Conservation (phyloP, 306 rosid genomes). For the Datisca glomerata region DNA sequence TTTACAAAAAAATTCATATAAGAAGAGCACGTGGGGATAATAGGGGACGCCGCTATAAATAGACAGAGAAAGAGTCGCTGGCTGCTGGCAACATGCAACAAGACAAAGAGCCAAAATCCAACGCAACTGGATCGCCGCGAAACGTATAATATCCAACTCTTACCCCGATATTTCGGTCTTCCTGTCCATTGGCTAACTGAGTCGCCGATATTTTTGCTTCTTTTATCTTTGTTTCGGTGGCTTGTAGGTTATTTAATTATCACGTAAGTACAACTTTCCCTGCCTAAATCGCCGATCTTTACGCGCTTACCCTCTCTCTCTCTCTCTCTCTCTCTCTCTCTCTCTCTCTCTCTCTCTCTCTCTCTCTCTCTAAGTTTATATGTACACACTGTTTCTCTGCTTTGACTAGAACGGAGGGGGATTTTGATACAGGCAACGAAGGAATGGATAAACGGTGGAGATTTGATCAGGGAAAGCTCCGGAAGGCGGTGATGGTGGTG, state of each 20-base stretch:
- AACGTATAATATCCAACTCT: constrained; percentile 3
- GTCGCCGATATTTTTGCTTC: constrained; percentile 2
- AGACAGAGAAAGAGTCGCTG: neutral
- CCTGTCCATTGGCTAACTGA: neutral
- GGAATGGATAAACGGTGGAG: constrained; percentile 33
- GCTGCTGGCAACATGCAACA: neutral
- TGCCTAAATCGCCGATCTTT: constrained; percentile 12
- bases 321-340: neutral
- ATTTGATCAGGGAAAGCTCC: constrained; percentile 21
- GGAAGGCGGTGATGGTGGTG: constrained; percentile 13
- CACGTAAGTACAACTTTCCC: neutral
- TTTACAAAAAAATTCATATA: no score
- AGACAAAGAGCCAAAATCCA: constrained; percentile 10
- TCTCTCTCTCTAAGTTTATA: neutral
- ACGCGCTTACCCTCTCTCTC: constrained; percentile 19
- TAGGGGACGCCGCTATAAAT: constrained; percentile 30
- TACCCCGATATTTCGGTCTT: constrained; percentile 6
- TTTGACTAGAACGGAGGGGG: neutral
- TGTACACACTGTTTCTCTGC: neutral
- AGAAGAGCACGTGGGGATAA: constrained; percentile 14
- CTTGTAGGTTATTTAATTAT: neutral
- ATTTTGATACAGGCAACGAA: neutral
- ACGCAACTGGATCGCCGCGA: constrained; percentile 7
- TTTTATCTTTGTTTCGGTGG: neutral
- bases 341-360: neutral